Conservation (phyloP, 345 rosid genomes). For the Excoecaria cochinchinensis region DNA sequence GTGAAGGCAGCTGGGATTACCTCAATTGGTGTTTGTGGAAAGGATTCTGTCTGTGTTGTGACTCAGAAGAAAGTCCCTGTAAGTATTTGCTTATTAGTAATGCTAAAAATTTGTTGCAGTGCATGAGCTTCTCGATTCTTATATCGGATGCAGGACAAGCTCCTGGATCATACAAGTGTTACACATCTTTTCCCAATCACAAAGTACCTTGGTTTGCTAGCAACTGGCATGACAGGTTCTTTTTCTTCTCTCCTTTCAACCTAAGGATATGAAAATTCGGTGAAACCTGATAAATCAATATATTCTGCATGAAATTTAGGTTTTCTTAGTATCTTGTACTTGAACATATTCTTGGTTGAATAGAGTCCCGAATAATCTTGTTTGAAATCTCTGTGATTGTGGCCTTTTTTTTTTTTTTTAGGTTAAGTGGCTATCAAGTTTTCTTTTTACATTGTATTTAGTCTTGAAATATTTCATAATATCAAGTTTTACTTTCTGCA, state of each 20-base stretch:
- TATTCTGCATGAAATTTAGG: not conserved
- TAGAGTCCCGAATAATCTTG: not conserved
- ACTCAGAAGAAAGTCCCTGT: slow-evolving; percentile 99
- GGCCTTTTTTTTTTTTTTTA: not conserved
- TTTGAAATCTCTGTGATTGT: not conserved
- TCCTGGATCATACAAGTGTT: slow-evolving; percentile 92
- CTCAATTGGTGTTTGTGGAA: slow-evolving; percentile 92
- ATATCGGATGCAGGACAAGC: slow-evolving; percentile 77
- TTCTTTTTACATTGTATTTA: not conserved
- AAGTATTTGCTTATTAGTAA: not conserved
- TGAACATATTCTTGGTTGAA: not conserved
- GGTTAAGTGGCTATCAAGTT: not conserved
- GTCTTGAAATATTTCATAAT: not conserved
- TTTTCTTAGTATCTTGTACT: not conserved
- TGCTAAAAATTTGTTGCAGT: not conserved
- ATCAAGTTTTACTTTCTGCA: not conserved
- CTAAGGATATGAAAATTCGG: not conserved
- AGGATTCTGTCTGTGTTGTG: slow-evolving; percentile 92
- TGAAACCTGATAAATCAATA: not conserved
- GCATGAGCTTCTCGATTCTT: not conserved
- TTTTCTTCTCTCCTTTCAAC: not conserved
- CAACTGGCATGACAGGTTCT: slow-evolving; percentile 97
- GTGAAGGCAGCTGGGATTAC: slow-evolving; percentile 96
- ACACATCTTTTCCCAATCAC: slow-evolving; percentile 91
- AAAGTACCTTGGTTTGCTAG: slow-evolving; percentile 85